Conservation (phyloP, 129 eudicot genomes). For the Sambucus nigra region DNA sequence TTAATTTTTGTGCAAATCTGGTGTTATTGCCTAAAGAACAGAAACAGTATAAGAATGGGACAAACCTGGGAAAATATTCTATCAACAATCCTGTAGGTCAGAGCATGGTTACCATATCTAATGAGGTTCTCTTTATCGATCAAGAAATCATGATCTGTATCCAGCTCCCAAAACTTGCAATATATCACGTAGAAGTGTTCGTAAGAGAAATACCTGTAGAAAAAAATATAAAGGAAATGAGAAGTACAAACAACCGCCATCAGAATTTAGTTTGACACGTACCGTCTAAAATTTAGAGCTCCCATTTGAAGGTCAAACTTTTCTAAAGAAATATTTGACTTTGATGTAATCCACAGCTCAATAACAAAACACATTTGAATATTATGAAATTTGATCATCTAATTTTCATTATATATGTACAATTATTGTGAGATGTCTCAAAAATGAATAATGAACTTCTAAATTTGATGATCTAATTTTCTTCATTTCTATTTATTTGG, state of each 20-base stretch:
- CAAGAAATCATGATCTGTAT: conserved; percentile 78
- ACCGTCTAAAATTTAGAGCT: neutral
- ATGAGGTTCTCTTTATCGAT: conserved; percentile 83
- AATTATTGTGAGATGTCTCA: neutral
- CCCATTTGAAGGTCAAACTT: neutral
- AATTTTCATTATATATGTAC: neutral
- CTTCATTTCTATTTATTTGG: too few species aligned
- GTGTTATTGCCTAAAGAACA: neutral
- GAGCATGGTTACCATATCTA: conserved; percentile 82
- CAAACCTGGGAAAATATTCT: conserved; percentile 87
- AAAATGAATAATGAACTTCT: neutral
- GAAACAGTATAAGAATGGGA: conserved; percentile 9
- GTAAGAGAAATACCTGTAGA: conserved; percentile 68
- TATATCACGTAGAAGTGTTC: conserved; percentile 85
- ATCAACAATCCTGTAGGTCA: conserved; percentile 88
- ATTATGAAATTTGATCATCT: neutral
- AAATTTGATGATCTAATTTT: too few species aligned
- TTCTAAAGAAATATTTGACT: neutral
- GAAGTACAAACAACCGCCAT: neutral
- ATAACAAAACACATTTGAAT: neutral
- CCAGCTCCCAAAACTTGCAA: conserved; percentile 95
- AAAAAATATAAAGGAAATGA: neutral
- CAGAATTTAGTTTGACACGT: neutral
- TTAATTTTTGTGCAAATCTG: neutral
- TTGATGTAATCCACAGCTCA: too few species aligned